phyloP scores from a whole-genome alignment of 2,329 filamentous ascomycete genomes.

The Pestalotiopsis sp. region DNA sequence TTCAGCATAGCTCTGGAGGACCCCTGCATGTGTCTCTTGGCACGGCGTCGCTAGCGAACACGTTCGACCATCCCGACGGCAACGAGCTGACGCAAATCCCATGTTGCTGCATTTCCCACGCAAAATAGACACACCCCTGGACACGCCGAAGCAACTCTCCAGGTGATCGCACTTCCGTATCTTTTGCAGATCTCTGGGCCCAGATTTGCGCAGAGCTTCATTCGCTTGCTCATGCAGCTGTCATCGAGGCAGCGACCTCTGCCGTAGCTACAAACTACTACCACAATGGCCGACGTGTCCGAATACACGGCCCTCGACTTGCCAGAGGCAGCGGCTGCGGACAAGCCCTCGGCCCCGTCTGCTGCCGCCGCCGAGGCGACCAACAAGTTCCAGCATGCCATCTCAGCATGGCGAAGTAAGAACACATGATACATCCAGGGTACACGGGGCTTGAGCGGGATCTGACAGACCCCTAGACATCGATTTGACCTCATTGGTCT shows the following conservation, averaged over 20 bases:
- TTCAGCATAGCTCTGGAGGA: neutral
- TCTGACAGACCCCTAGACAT: slow-evolving; percentile 62
- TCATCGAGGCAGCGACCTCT: slow-evolving; percentile 6
- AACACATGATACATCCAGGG: slow-evolving; percentile 13
- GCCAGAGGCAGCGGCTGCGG: slow-evolving; percentile 22
- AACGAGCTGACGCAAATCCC: slow-evolving; percentile 2
- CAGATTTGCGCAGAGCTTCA: neutral
- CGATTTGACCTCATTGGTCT: slow-evolving; percentile 81
- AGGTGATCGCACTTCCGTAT: neutral
- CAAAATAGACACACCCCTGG: neutral
- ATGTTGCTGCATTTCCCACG: neutral
- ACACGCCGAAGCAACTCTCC: neutral
- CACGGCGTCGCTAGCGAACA: slow-evolving; percentile 4
- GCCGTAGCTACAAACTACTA: neutral
- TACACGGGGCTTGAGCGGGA: slow-evolving; percentile 10
- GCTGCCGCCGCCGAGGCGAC: slow-evolving; percentile 54
- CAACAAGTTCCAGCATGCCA: slow-evolving; percentile 96
- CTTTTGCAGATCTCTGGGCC: neutral
- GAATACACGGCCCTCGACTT: slow-evolving; percentile 25
- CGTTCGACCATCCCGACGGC: slow-evolving; percentile 7
- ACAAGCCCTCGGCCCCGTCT: slow-evolving; percentile 28
- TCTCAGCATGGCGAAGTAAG: slow-evolving; percentile 93
- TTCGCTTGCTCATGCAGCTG: slow-evolving; percentile 6
- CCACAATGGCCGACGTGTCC: slow-evolving; percentile 27
- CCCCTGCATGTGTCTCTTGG: slow-evolving; percentile 6